Evolutionary conservation across 345 rosid genomes (phyloP), one percentile per base, ranked within the genome.

Genomic region (Durio zibethinus): DNA sequence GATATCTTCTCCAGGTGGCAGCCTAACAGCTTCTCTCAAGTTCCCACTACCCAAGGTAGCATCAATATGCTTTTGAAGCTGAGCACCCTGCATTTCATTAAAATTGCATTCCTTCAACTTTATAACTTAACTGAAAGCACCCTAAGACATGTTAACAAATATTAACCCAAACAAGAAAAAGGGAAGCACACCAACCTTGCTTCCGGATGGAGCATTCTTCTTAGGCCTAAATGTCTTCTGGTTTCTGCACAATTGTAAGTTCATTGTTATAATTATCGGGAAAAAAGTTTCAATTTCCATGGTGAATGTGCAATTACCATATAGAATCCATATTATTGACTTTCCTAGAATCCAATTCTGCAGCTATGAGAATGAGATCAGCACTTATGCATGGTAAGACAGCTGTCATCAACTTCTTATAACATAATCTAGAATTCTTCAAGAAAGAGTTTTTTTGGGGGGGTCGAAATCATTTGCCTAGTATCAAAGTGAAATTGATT

Each of bases 1-100:
- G 43, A 88, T 74, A 77, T 91, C 95, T 79, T 91, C 95, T 53
- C 95, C 95, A 27, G 89, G 93, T 79, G 93, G 95, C 14, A 91
- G 77, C 70, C 90, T 12, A 0, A 91, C 92, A 4, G 92, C 91
- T 81, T 91, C 94, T 79, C 94, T 88, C 75, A 91, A 77, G 78
- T 91, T 91, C 4, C 94, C 94, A 72, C 94, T 91, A 4, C 91
- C 94, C 54, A 89, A 78, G 40, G 94, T 91, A 18, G 92, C 88
- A 85, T 91, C 92, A 14, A 89, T 90, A 31, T 88, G 92, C 48
- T 72, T 88, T 74, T 83, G 86, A 78, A 90, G 92, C 43, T 90
- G 92, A 81, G 91, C 92, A 60, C 91, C 94, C 92, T 89, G 84
- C 69, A 85, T 48, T 65, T 27, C 29, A 68, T 31, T 7, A 42